These are phyloP conservation scores for Fusarium acutatum DNA, from an alignment of 2,329 filamentous ascomycete genomes.

Conservation along the genomic window DNA sequence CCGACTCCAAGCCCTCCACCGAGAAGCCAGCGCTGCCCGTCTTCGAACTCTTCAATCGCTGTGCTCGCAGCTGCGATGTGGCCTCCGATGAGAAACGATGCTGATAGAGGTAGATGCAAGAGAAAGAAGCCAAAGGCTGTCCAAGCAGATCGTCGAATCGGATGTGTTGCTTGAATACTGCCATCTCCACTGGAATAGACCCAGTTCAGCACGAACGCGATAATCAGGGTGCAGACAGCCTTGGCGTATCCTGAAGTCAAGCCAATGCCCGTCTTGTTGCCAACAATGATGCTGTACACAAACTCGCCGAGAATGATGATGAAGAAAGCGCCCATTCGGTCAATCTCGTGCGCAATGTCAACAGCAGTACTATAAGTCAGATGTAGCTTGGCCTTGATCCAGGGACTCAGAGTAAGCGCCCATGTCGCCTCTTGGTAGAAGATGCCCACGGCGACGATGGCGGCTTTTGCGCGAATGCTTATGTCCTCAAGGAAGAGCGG, in stretches of 20 bases:
- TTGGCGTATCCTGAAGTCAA: conserved; percentile 54
- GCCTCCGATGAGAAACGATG: conserved; percentile 56
- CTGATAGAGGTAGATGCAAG: conserved; percentile 55
- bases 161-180: conserved; percentile 53
- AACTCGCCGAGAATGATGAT: conserved; percentile 63
- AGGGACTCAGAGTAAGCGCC: conserved; percentile 55
- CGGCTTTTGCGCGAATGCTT: conserved; percentile 52
- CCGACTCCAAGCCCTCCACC: conserved; percentile 56
- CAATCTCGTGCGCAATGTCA: conserved; percentile 59
- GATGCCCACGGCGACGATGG: conserved; percentile 53
- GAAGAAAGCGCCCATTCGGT: conserved; percentile 60
- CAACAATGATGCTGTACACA: conserved; percentile 58
- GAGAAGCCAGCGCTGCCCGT: conserved; percentile 57
- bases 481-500: conserved; percentile 55
- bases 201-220: conserved; percentile 61
- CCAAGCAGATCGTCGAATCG: conserved; percentile 54
- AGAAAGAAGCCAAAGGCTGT: conserved; percentile 56
- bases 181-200: conserved; percentile 59
- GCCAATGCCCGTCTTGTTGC: conserved; percentile 55
- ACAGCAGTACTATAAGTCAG: conserved; percentile 58
- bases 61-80: conserved; percentile 55
- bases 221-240: conserved; percentile 58
- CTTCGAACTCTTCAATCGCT: conserved; percentile 49
- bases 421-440: conserved; percentile 53
- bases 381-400: conserved; percentile 53